A percentile compares a stretch with the other conserved stretches of the same genome.
Conservation (phyloP, 2,329 filamentous ascomycete species). For the Venturia oleaginea region DNA sequence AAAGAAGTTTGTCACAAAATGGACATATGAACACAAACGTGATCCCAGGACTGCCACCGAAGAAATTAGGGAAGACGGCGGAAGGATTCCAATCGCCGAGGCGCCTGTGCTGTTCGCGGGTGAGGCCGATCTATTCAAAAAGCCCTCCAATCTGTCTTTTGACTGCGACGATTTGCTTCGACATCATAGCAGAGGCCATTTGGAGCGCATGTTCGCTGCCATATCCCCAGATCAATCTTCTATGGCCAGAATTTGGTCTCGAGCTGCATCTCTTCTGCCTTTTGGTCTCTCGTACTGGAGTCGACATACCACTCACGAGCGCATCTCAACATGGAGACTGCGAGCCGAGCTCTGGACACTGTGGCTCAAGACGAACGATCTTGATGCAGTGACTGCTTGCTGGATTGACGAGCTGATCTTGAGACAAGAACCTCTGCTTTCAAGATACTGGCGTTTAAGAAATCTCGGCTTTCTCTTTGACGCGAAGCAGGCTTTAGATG, state of each 20-base stretch:
- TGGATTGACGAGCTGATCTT: slow-evolving; percentile 11
- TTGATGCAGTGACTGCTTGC: slow-evolving; percentile 9
- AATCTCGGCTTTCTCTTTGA: not conserved
- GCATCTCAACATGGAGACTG: slow-evolving; percentile 4
- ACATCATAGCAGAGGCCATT: not conserved
- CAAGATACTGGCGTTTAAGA: slow-evolving; percentile 1
- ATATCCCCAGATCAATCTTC: not conserved
- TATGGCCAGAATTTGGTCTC: not conserved
- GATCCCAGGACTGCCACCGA: slow-evolving; percentile 3
- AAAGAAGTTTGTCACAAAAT: slow-evolving; percentile 3
- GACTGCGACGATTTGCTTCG: not conserved
- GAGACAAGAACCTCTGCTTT: slow-evolving; percentile 5
- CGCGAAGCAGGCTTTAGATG: not conserved
- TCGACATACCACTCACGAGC: slow-evolving; percentile 1
- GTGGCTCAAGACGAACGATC: slow-evolving; percentile 8
- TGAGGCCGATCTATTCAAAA: not conserved
- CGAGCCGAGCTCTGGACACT: slow-evolving; percentile 5
- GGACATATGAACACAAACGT: slow-evolving; percentile 3
- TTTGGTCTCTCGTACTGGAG: slow-evolving; percentile 7
- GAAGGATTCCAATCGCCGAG: not conserved
- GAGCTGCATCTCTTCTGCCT: not conserved
- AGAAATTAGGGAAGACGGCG: not conserved
- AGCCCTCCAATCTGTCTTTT: slow-evolving; percentile 3
- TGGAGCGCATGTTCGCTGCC: not conserved
- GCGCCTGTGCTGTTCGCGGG: not conserved